These are phyloP conservation scores for Daldinia caldariorum DNA, from an alignment of 495 filamentous ascomycete species.

Conservation along the genomic window DNA sequence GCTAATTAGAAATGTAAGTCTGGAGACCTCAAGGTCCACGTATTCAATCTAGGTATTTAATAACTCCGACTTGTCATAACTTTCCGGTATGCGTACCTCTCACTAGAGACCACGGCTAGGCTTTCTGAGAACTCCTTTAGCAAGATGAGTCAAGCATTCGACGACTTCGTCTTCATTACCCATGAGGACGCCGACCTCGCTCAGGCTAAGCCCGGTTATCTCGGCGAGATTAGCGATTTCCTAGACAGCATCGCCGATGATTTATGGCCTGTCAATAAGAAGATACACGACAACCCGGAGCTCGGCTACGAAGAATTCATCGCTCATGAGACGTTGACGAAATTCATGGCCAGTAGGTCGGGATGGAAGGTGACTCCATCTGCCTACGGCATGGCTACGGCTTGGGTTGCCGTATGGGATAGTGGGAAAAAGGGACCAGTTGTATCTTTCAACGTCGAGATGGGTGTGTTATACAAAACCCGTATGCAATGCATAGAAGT, in stretches of 20 bases:
- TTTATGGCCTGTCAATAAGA: slow-evolving; percentile 56
- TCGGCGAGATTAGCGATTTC: slow-evolving; percentile 51
- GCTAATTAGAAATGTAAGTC: slow-evolving; percentile 28
- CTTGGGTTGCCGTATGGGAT: slow-evolving; percentile 65
- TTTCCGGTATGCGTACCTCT: neutral
- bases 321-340: slow-evolving; percentile 66
- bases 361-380: slow-evolving; percentile 66
- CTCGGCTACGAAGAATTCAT: slow-evolving; percentile 65
- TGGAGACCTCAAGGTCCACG: slow-evolving; percentile 31
- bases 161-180: slow-evolving; percentile 45
- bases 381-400: slow-evolving; percentile 64
- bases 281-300: slow-evolving; percentile 72
- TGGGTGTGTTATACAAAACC: slow-evolving; percentile 50
- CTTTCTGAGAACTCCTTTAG: neutral
- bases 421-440: slow-evolving; percentile 59
- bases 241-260: slow-evolving; percentile 50
- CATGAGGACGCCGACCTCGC: slow-evolving; percentile 37
- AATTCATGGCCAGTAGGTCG: slow-evolving; percentile 61
- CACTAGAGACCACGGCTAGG: neutral
- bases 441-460: slow-evolving; percentile 68
- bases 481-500: neutral
- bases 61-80: neutral
- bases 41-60: slow-evolving; percentile 24
- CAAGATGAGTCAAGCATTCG: slow-evolving; percentile 32
- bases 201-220: slow-evolving; percentile 26